These are phyloP conservation scores for Cordyceps cateniannulata DNA, from an alignment of 2,329 filamentous ascomycete species.

Conservation along the genomic window DNA sequence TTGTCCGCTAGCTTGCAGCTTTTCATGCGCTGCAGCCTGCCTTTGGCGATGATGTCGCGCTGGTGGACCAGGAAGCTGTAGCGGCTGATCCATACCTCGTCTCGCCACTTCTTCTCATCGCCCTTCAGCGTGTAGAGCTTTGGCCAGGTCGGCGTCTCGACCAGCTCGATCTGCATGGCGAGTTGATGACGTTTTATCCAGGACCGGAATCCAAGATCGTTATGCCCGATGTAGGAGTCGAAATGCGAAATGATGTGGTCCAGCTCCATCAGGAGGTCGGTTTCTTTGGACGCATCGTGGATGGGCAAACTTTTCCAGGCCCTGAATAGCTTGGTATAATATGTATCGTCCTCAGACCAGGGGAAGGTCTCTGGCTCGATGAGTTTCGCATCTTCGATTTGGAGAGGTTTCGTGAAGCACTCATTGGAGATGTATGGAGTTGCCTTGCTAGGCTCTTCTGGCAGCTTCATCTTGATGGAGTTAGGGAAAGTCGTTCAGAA, in stretches of 20 bases:
- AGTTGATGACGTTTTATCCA: conserved; percentile 19
- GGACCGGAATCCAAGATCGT: conserved; percentile 17
- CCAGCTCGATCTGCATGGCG: conserved; percentile 18
- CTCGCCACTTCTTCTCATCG: conserved; percentile 12
- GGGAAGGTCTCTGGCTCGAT: neutral
- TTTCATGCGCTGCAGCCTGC: conserved; percentile 1
- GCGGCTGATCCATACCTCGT: conserved; percentile 19
- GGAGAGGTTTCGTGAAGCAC: neutral
- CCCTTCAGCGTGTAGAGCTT: conserved; percentile 8
- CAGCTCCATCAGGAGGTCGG: conserved; percentile 14
- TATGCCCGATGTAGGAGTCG: conserved; percentile 19
- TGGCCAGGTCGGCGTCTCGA: conserved; percentile 13
- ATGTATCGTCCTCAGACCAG: conserved; percentile 1
- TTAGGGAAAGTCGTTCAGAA: neutral
- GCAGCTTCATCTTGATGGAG: neutral
- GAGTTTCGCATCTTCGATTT: too few species aligned
- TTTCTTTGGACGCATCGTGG: conserved; percentile 9
- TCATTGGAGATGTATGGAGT: neutral
- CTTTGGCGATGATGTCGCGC: conserved; percentile 16
- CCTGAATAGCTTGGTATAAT: conserved; percentile 10
- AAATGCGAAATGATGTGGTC: conserved; percentile 19
- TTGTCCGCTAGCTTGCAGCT: neutral
- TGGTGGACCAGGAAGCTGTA: conserved; percentile 20
- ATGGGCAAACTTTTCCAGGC: conserved; percentile 8
- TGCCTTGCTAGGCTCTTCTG: neutral